Base-by-base conservation (phyloP, 495 filamentous ascomycete species). In the Penicillium soppii region DNA sequence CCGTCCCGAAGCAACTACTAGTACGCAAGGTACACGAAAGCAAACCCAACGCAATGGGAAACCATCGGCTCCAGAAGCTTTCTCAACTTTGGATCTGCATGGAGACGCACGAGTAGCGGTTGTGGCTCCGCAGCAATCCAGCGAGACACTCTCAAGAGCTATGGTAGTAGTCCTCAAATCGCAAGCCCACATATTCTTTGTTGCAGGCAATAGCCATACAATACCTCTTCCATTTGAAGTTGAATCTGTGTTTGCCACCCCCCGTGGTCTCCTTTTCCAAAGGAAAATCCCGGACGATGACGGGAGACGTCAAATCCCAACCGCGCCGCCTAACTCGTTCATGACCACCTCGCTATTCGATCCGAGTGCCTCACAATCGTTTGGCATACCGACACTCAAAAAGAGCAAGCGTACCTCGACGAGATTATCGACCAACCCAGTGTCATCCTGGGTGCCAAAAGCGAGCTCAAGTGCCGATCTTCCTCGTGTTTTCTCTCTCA, bases 141-240 rank as follows among this genome's bases (percentile, higher is more conserved):
- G 40, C 21, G 52, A 61, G 36, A 58, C 44, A 40, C 53, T 33
- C 62, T 84, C 57, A 71, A 84, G 65, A 79, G 87, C 94, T 21
- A 71, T 99, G 43, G 91, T 97, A 5, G 86, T 97, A 32, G 87
- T 97, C 55, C 81, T 99, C 50, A 94, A 91, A 66, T 88, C 89
- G 4, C 92, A 97, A 62, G 91, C 90, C 20, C 94, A 96, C 61
- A 82, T 97, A 58, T 95, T 88, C 75, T 95, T 92, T 65, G 80
- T 96, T n/a, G 78, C 86, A 15, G 91, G 91, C 4, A 82, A 88
- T 20, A 95, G 83, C 67, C 90, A 97, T 79, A 82, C 95, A 49
- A 82, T 97, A 48, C 88, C 95, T 66, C 80, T 99, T 51, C 91
- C 94, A 12, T 97, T 99, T 59, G 91, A 96, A 67, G 87, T 97